These are phyloP conservation scores for Pistacia integerrima DNA, from an alignment of 345 rosid genomes.

Conservation along the genomic window DNA sequence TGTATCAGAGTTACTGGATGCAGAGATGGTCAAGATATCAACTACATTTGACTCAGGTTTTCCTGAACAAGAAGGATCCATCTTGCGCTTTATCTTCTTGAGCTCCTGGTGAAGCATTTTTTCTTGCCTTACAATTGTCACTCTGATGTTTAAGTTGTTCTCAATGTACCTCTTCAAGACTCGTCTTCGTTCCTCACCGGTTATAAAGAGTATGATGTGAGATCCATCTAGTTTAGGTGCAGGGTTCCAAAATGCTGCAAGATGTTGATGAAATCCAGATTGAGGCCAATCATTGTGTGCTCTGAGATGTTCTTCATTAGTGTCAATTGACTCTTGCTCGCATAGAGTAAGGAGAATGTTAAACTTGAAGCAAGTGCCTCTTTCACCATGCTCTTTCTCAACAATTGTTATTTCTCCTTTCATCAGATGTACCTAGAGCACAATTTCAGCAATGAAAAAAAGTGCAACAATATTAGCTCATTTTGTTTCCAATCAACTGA, in stretches of 20 bases:
- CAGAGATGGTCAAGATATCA: constrained; percentile 15
- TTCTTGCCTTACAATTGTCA: constrained; percentile 23
- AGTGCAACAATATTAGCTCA: no score
- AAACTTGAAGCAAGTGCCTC: constrained; percentile 44
- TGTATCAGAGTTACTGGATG: constrained; percentile 15
- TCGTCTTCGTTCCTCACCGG: constrained; percentile 32
- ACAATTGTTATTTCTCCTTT: constrained; percentile 39
- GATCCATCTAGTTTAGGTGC: constrained; percentile 36
- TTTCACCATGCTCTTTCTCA: constrained; percentile 38
- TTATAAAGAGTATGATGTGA: constrained; percentile 29
- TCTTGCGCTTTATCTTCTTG: constrained; percentile 27
- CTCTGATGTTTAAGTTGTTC: constrained; percentile 37
- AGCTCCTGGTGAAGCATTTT: constrained; percentile 19
- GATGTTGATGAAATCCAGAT: constrained; percentile 20
- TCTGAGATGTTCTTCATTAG: not conserved
- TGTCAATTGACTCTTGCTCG: not conserved
- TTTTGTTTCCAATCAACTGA: not conserved
- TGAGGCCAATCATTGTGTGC: constrained; percentile 23
- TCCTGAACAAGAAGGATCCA: constrained; percentile 18
- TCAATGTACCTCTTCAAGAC: constrained; percentile 34
- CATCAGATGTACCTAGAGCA: constrained; percentile 33
- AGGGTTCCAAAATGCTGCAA: constrained; percentile 19
- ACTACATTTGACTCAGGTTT: constrained; percentile 6
- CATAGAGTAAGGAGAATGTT: constrained; percentile 28
- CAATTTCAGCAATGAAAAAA: not conserved